Evolutionary conservation across 208 protist genomes (phyloP).

Genomic region (Trypanosoma mega): DNA sequence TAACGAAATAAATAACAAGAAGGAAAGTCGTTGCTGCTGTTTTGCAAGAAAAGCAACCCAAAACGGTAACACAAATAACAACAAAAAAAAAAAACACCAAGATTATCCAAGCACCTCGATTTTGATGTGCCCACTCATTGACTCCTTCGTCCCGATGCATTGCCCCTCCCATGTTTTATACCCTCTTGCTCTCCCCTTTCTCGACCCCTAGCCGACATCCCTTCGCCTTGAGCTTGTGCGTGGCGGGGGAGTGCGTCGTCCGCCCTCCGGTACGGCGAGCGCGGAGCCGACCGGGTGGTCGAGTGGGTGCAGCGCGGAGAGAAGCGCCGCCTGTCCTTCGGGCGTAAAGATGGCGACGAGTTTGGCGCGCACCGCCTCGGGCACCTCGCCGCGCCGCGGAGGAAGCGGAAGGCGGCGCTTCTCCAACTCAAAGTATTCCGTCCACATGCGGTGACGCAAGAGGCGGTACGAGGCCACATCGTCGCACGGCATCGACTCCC

Average conservation of each 20-base stretch:
- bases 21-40: slow-evolving; percentile 16
- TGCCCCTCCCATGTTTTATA: no score
- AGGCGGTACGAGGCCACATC: slow-evolving; percentile 35
- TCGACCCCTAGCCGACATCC: slow-evolving; percentile 44
- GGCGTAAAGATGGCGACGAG: slow-evolving; percentile 41
- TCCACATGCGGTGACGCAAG: slow-evolving; percentile 61
- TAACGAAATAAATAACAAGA: slow-evolving; percentile 10
- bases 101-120: no score
- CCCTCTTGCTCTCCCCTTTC: no score
- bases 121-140: no score
- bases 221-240: slow-evolving; percentile 41
- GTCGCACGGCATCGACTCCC: slow-evolving; percentile 23
- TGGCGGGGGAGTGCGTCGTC: slow-evolving; percentile 26
- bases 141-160: no score
- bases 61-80: slow-evolving; percentile 13
- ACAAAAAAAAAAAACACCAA: slow-evolving; percentile 1
- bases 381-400: slow-evolving; percentile 27
- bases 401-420: slow-evolving; percentile 39
- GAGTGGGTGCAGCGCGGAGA: slow-evolving; percentile 44
- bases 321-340: slow-evolving; percentile 49
- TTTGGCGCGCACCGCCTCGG: slow-evolving; percentile 24
- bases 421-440: slow-evolving; percentile 63
- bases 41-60: no score
- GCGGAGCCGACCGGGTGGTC: slow-evolving; percentile 45
- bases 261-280: slow-evolving; percentile 37